These are phyloP conservation scores for Boletus austroedulis DNA, from an alignment of 1,284 basidiomycete species.

Conservation along the genomic window DNA sequence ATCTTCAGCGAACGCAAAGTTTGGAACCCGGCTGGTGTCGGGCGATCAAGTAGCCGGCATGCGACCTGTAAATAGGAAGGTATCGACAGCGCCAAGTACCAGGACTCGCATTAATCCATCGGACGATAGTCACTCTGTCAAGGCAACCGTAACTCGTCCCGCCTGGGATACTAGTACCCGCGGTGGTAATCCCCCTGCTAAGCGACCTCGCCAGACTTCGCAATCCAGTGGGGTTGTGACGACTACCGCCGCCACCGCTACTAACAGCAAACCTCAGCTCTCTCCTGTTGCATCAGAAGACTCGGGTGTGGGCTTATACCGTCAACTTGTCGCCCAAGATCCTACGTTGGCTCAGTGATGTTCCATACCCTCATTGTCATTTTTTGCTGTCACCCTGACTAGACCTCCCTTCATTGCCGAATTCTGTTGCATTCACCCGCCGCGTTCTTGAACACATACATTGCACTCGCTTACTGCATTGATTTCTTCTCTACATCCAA, in stretches of 20 bases:
- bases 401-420: constrained; percentile 30
- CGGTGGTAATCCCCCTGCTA: constrained; percentile 41
- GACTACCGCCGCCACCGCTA: constrained; percentile 7
- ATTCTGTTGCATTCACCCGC: constrained; percentile 22
- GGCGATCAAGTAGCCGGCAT: constrained; percentile 44
- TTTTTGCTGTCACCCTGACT: constrained; percentile 19
- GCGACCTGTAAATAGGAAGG: constrained; percentile 64
- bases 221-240: constrained; percentile 53
- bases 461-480: constrained; percentile 26
- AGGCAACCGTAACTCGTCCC: constrained; percentile 65
- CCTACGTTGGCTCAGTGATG: constrained; percentile 56
- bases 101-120: constrained; percentile 40
- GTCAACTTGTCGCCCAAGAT: constrained; percentile 72
- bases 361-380: constrained; percentile 17
- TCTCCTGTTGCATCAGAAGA: constrained; percentile 82
- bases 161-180: constrained; percentile 68
- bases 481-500: constrained; percentile 29
- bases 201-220: constrained; percentile 66
- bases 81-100: constrained; percentile 49
- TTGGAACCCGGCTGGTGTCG: constrained; percentile 69
- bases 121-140: constrained; percentile 63
- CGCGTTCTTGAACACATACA: constrained; percentile 26
- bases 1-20: constrained; percentile 82
- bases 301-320: constrained; percentile 77
- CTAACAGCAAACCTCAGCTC: constrained; percentile 47